Evolutionary conservation across 768 basidiomycete species (phyloP), one percentile per base, ranked within the genome.

Genomic region (Dendrothele bispora): DNA sequence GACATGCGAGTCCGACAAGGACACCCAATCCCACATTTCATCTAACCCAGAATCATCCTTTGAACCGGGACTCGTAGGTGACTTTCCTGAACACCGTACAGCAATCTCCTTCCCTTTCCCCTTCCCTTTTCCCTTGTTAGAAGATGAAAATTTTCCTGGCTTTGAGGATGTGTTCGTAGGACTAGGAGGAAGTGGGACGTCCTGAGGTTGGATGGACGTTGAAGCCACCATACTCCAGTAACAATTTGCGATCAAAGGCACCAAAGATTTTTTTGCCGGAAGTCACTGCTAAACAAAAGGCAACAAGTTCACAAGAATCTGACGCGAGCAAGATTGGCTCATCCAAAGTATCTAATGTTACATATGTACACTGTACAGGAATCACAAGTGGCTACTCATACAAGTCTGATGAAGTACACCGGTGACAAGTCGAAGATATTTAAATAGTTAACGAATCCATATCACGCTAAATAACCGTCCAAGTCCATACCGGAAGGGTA

Each of bases 21-120:
- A 75, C 48, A 76, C 72, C 89, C 89, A 91, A 44, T 78, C 67
- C 87, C 85, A 86, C 17, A 57, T 51, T n/a, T n/a, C n/a, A n/a
- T n/a, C n/a, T n/a, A n/a, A n/a, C n/a, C n/a, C n/a, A 26, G 60
- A 62, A 54, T 62, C 65, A 25, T 43, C 17, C 26, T 50, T 39
- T 45, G 35, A 48, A 25, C 25, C 34, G 4, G 30, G 25, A 10
- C 27, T 47, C 25, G 38, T 18, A 39, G 26, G 6, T 7, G 54
- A 55, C 54, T 46, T 56, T 58, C 55, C 53, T 54, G 55, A 56
- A 46, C 24, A 56, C 47, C 17, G 40, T 28, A 48, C 38, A n/a
- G n/a, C n/a, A n/a, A 36, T 51, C 32, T 51, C 53, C 29, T 67
- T 67, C 57, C 70, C 74, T 57, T 76, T 64, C 49, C 61, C 62